These are phyloP conservation scores for Fraxinus latifolia DNA, from an alignment of 305 asterid species.

Conservation along the genomic window DNA sequence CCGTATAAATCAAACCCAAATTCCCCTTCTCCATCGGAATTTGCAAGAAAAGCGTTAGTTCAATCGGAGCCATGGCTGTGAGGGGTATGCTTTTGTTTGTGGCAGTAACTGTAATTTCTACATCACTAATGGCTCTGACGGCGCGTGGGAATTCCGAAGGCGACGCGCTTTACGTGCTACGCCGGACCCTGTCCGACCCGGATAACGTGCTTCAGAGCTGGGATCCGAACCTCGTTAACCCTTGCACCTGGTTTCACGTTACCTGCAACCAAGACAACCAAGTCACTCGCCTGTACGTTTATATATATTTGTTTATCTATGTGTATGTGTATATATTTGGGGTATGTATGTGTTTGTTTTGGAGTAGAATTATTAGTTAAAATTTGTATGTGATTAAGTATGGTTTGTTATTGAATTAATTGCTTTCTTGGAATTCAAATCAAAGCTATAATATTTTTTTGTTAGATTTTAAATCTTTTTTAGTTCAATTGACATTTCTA, in stretches of 20 bases:
- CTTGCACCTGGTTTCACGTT: constrained; percentile 86
- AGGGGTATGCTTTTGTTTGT: constrained; percentile 22
- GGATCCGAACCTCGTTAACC: constrained; percentile 81
- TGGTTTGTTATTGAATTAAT: neutral
- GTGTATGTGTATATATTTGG: neutral
- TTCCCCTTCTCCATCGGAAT: neutral
- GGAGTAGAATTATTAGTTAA: neutral
- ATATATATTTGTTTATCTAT: neutral
- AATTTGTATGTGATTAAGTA: neutral
- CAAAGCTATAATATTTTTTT: neutral
- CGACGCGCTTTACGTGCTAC: constrained; percentile 70
- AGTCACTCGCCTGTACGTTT: constrained; percentile 68
- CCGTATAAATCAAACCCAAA: neutral
- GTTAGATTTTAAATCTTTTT: neutral
- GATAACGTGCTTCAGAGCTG: constrained; percentile 73
- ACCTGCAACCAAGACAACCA: constrained; percentile 64
- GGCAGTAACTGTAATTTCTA: constrained; percentile 29
- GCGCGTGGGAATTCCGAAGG: constrained; percentile 65
- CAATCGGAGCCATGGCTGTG: constrained; percentile 30
- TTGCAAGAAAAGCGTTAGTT: neutral
- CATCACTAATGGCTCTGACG: constrained; percentile 23
- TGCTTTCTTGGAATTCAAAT: neutral
- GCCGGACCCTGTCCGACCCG: constrained; percentile 71
- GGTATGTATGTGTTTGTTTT: neutral
- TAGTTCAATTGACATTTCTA: neutral